Evolutionary conservation across 202 grass and related monocot genomes (phyloP).

Genomic region (Alloteropsis angusta): DNA sequence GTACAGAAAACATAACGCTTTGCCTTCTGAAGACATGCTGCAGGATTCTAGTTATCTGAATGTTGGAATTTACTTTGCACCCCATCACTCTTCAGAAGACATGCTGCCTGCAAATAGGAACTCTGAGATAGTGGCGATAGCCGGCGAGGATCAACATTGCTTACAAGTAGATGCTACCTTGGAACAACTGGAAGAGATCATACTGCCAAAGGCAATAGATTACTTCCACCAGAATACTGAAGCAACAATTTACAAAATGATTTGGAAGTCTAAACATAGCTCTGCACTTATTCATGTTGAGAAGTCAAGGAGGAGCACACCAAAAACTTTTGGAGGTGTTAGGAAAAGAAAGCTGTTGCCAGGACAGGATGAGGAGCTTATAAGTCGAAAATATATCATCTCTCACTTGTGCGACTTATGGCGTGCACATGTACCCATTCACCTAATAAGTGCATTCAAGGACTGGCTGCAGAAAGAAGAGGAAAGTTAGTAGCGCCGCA

Average conservation of each 20-base stretch:
- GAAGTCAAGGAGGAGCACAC: neutral
- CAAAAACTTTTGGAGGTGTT: neutral
- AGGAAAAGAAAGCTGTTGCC: neutral
- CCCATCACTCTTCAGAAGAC: neutral
- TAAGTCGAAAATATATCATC: neutral
- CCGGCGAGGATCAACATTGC: neutral
- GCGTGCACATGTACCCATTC: neutral
- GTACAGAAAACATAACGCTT: neutral
- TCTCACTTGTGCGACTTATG: neutral
- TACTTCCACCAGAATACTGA: neutral
- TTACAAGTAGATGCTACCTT: neutral
- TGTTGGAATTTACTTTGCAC: neutral
- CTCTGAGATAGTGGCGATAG: neutral
- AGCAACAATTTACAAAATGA: neutral
- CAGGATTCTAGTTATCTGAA: neutral
- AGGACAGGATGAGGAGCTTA: neutral
- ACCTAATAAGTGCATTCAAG: neutral
- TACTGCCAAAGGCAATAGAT: neutral
- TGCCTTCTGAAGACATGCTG: neutral
- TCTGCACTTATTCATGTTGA: neutral
- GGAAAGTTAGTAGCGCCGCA: neutral
- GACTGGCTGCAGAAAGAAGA: neutral
- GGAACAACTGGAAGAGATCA: neutral
- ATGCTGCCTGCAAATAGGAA: neutral
- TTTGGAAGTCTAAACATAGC: constrained; percentile 1